Base-by-base conservation (phyloP, 805 yeast genomes). In the Lachancea quebecensis region DNA sequence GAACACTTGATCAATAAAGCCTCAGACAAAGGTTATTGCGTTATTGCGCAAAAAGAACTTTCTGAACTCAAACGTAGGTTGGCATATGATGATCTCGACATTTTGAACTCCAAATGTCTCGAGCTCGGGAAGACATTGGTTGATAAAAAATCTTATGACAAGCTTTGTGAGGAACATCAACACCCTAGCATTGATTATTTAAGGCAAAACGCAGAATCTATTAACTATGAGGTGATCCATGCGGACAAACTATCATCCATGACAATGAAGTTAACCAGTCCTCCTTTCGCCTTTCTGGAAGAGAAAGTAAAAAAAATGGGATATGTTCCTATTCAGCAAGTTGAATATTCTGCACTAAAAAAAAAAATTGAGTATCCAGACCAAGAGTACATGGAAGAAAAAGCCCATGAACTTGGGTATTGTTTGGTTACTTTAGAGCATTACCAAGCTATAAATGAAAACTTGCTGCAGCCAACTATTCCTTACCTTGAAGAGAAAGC, bases 101-200 rank as follows among this genome's bases (percentile, higher is more conserved):
- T n/a, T 57, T 10, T 56, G 52, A 4, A 46, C 50, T 10, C 77
- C 78, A 4, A 55, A 66, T 10, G 50, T 56, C 12, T 14, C 31
- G 9, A 17, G 16, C n/a, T 11, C 31, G 42, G 16, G 18, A 21
- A 21, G 14, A 17, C 37, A 31, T 21, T 39, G 28, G 18, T 39
- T 9, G 42, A 39, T 15, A 25, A 17, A 18, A 10, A 32, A 6
- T 15, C 12, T 14, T 38, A 17, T 25, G 17, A 30, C 5, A 25
- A 38, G 25, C 27, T 38, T 10, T 16, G 14, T 14, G 11, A 12
- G 15, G 17, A 12, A 33, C 12, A n/a, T 29, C 25, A 38, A 12
- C 4, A 10, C 29, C 41, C 41, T 18, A 38, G 31, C 10, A 28
- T 38, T 7, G 25, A 29, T n/a, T 38, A 56, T 39, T 40, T 67